Conservation (phyloP, 768 basidiomycete genomes). For the Lenzites betulinus region DNA sequence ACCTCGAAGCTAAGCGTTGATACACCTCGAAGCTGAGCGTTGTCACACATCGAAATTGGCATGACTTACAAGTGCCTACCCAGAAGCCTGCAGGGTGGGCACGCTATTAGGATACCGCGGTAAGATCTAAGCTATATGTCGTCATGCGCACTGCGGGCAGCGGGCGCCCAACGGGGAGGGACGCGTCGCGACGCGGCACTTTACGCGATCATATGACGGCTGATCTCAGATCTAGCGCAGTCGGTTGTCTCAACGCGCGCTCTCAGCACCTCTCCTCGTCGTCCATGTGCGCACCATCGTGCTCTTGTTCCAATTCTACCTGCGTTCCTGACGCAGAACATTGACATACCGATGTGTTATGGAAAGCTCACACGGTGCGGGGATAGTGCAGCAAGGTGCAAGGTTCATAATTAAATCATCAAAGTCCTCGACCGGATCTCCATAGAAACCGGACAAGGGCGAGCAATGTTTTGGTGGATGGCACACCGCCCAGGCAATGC, state of each 20-base stretch:
- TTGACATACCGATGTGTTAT: too few species aligned
- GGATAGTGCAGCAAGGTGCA: neutral
- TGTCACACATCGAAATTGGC: too few species aligned
- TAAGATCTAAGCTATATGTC: too few species aligned
- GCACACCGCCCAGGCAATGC: neutral
- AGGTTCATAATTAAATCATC: slow-evolving; percentile 20
- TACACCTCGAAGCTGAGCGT: too few species aligned
- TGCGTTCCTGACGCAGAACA: neutral
- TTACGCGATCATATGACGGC: slow-evolving; percentile 12
- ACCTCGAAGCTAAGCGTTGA: too few species aligned
- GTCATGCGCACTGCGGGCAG: too few species aligned
- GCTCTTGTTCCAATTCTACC: neutral
- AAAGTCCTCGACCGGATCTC: slow-evolving; percentile 9
- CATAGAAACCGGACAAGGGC: slow-evolving; percentile 12
- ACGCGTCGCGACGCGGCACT: slow-evolving; percentile 2
- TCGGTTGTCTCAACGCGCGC: too few species aligned
- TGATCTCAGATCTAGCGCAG: too few species aligned
- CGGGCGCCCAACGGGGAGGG: neutral
- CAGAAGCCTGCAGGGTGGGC: too few species aligned
- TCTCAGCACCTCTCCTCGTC: neutral
- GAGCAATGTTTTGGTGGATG: neutral
- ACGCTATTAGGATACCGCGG: too few species aligned
- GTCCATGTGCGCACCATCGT: neutral
- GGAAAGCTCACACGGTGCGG: neutral
- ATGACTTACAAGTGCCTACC: too few species aligned